Conservation (phyloP, 306 rosid genomes). For the Urtica urens region DNA sequence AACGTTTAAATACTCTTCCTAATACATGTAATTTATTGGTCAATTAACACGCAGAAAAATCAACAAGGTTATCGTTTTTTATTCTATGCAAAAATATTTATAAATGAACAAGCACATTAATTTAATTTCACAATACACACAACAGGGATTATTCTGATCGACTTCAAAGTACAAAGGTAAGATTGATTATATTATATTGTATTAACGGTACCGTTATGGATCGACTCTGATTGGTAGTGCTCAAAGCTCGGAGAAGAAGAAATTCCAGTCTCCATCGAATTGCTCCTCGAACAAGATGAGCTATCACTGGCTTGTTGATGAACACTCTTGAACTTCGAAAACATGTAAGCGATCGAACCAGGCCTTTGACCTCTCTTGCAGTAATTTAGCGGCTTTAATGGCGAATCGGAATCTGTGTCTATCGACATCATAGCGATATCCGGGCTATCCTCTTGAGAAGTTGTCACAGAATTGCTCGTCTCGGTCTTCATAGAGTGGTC, state of each 20-base stretch:
- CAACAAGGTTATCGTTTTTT: too few species aligned
- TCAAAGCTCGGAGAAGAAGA: conserved; percentile 25
- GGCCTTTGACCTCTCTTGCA: conserved; percentile 3
- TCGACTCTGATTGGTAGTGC: too few species aligned
- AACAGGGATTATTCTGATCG: too few species aligned
- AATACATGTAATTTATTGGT: too few species aligned
- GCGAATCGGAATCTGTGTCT: conserved; percentile 32
- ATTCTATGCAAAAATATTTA: too few species aligned
- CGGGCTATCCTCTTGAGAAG: conserved; percentile 3
- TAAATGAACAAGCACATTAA: too few species aligned
- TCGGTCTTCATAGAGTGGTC: conserved; percentile 28
- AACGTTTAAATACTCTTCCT: too few species aligned
- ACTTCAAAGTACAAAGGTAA: too few species aligned
- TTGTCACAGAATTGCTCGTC: conserved; percentile 14
- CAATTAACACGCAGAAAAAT: too few species aligned
- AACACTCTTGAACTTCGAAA: conserved; percentile 29
- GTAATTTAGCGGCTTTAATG: background rate
- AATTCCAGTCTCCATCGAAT: conserved; percentile 8
- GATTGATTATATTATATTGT: too few species aligned
- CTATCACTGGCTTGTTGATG: background rate
- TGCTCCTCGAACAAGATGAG: conserved; percentile 17
- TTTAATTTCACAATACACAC: too few species aligned
- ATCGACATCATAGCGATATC: conserved; percentile 16
- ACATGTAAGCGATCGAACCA: conserved; percentile 49
- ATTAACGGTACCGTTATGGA: too few species aligned